phyloP scores from a whole-genome alignment of 495 filamentous ascomycete genomes.

The Aspergillus carlsbadensis region DNA sequence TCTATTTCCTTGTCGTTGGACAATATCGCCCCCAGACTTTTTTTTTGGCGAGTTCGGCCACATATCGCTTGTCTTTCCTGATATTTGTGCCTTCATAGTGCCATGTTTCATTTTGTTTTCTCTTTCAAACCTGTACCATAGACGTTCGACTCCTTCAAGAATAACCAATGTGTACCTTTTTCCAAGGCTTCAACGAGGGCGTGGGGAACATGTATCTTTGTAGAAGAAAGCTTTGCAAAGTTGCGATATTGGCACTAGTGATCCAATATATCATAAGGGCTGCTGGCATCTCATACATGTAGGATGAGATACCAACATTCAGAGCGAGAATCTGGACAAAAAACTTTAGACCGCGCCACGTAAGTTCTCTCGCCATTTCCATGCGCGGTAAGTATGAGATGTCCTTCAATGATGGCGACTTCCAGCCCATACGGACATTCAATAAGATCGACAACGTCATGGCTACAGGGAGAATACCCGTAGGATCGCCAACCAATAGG shows the following conservation, averaged over 20 bases:
- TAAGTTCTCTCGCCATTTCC: slow-evolving; percentile 23
- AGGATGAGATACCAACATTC: slow-evolving; percentile 32
- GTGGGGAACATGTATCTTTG: slow-evolving; percentile 36
- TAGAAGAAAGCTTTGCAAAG: slow-evolving; percentile 35
- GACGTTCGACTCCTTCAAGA: slow-evolving; percentile 5
- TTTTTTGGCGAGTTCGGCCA: neutral
- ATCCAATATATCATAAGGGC: slow-evolving; percentile 77
- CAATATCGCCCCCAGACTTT: too few species aligned
- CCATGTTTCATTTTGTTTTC: neutral
- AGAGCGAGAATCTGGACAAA: slow-evolving; percentile 33
- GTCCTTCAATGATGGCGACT: slow-evolving; percentile 14
- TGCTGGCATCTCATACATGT: slow-evolving; percentile 49
- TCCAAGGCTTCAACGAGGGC: slow-evolving; percentile 23
- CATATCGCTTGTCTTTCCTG: neutral
- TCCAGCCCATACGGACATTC: slow-evolving; percentile 37
- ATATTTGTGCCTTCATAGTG: neutral
- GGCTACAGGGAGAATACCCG: slow-evolving; percentile 60
- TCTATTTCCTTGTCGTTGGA: neutral
- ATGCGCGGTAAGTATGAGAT: slow-evolving; percentile 28
- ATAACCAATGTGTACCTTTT: slow-evolving; percentile 18
- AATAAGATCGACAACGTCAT: slow-evolving; percentile 43
- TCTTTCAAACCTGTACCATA: neutral
- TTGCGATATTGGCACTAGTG: slow-evolving; percentile 45
- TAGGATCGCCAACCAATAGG: slow-evolving; percentile 68
- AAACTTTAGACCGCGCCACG: slow-evolving; percentile 20